These are phyloP conservation scores for Phaseolus lunatus DNA, from an alignment of 306 rosid species.

Conservation along the genomic window DNA sequence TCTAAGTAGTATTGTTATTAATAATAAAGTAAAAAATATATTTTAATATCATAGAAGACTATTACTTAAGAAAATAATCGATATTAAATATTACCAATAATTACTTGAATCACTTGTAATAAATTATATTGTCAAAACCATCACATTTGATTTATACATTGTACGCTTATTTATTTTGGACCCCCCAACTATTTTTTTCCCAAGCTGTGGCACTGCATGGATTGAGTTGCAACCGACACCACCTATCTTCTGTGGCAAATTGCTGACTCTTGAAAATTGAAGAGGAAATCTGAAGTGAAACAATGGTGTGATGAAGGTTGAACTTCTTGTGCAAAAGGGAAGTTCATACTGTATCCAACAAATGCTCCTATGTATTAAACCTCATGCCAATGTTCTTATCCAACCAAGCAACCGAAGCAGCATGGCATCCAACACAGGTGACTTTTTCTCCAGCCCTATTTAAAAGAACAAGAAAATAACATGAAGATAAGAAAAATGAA, in stretches of 20 bases:
- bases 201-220: not conserved
- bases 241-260: conserved; percentile 1
- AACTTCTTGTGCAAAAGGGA: conserved; percentile 34
- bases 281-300: conserved; percentile 19
- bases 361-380: conserved; percentile 9
- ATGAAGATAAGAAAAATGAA: conserved; percentile 10
- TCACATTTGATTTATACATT: not conserved
- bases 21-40: not conserved
- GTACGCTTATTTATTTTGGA: not conserved
- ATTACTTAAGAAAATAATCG: not conserved
- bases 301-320: conserved; percentile 30
- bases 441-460: conserved; percentile 87
- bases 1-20: not conserved
- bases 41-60: not conserved
- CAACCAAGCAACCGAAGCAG: conserved; percentile 82
- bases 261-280: conserved; percentile 17
- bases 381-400: conserved; percentile 84
- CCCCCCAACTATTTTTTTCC: not conserved
- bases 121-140: not conserved
- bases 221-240: not conserved
- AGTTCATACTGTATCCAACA: conserved; percentile 9
- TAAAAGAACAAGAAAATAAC: conserved; percentile 9
- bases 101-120: not conserved
- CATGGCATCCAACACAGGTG: conserved; percentile 75
- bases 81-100: not conserved